Percentiles rank a stretch among this genome's conserved stretches.
These are phyloP conservation scores for Microthlaspi erraticum DNA, from an alignment of 345 rosid genomes.

Conservation along the genomic window DNA sequence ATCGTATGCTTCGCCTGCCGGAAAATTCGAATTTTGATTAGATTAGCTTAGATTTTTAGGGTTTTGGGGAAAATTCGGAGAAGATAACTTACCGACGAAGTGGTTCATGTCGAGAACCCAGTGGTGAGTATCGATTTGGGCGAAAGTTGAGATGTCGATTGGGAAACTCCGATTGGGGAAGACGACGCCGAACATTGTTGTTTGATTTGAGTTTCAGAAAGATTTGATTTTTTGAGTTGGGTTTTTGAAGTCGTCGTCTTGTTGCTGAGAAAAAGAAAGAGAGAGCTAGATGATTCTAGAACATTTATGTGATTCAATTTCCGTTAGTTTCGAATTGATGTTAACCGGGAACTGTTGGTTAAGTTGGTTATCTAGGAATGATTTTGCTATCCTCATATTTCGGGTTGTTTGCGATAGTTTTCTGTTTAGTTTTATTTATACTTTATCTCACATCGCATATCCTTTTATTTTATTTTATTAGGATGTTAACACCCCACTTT, in stretches of 20 bases:
- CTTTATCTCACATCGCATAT: too few relatives aligned
- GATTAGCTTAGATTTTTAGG: background rate
- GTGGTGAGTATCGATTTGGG: slow-evolving; percentile 89
- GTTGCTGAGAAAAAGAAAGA: slow-evolving; percentile 6
- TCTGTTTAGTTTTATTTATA: too few relatives aligned
- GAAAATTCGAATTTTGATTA: background rate
- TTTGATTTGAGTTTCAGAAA: background rate
- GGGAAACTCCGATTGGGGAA: slow-evolving; percentile 98
- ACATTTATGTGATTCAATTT: too few relatives aligned
- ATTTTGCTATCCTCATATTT: too few relatives aligned
- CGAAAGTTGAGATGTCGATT: slow-evolving; percentile 80
- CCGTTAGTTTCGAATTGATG: too few relatives aligned
- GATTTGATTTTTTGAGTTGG: background rate
- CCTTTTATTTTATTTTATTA: too few relatives aligned
- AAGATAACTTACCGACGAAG: slow-evolving; percentile 66
- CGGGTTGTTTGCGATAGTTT: too few relatives aligned
- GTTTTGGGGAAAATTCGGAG: background rate
- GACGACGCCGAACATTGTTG: slow-evolving; percentile 85
- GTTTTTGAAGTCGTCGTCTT: background rate
- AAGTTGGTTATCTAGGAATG: too few relatives aligned
- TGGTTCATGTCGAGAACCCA: slow-evolving; percentile 99
- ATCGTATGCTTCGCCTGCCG: slow-evolving; percentile 81
- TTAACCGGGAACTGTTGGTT: background rate
- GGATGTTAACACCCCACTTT: too few relatives aligned
- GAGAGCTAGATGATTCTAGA: slow-evolving; percentile 29